Base-by-base conservation (phyloP, 441 rosid species). In the Viola pubescens region DNA sequence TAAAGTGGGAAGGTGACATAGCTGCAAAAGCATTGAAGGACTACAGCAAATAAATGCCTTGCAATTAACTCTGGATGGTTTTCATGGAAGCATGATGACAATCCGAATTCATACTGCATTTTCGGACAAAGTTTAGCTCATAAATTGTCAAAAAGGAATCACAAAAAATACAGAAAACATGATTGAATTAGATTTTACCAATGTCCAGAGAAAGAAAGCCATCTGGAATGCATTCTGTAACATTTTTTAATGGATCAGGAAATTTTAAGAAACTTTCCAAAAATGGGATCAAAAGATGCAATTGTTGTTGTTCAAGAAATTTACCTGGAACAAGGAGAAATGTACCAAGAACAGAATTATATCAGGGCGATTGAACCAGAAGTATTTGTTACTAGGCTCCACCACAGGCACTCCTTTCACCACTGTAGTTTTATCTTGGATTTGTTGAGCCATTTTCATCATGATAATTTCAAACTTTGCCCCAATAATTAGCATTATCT, bases 1-100 rank as follows among this genome's bases (percentile, higher is more conserved):
- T 72, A 72, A 26, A 78, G 75, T 46, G 79, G 82, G 59, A 77
- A 70, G 58, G 77, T 74, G 26, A 64, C 54, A 59, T 77, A 74
- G 63, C 77, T 70, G 52, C 79, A 77, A 45, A 72, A 48, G 12
- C 73, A 47, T 42, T 73, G 81, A 42, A 70, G 64, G 45, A 47
- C 44, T 1, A 70, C 45, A 6, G 78, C 76, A 9, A 73, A 62
- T 46, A 53, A 7, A 9, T 73, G 73, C 65, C 75, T 65, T 54
- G 49, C 37, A 46, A 63, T 3, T 5, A 71, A 19, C 53, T 65
- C 75, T 0, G 44, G 11, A 37, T 50, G 14, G 38, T 59, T 69
- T 45, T 73, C 48, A 47, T 68, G 68, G 72, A 65, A 71, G 65
- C 81, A 77, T 1, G 81, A 70, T 55, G 2, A 53, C 57, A 77